phyloP scores from a whole-genome alignment of 2,329 filamentous ascomycete genomes.

The Aspergillus sp. region DNA sequence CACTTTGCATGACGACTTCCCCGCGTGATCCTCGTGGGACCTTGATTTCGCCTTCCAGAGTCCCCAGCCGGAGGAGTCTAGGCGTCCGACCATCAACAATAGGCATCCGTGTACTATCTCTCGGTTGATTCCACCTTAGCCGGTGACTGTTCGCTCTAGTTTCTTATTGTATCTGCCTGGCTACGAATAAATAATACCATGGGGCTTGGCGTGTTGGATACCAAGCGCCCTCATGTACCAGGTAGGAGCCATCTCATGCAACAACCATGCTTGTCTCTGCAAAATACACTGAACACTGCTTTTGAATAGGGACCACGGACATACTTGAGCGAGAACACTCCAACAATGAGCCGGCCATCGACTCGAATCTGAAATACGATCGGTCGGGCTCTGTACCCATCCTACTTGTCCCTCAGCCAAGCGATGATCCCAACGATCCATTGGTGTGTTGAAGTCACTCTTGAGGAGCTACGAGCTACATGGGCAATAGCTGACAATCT shows the following conservation, averaged over 20 bases:
- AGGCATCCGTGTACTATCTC: not conserved
- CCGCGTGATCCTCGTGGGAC: not conserved
- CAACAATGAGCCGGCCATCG: constrained; percentile 33
- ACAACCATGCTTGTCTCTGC: too few species aligned
- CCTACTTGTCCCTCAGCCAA: constrained; percentile 87
- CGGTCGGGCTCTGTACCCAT: constrained; percentile 66
- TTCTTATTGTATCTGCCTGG: not conserved
- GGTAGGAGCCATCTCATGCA: constrained; percentile 53
- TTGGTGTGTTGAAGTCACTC: constrained; percentile 52
- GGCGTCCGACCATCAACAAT: not conserved
- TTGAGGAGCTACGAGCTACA: not conserved
- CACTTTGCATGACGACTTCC: not conserved
- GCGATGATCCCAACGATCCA: constrained; percentile 87
- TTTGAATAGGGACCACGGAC: constrained; percentile 45
- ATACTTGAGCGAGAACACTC: constrained; percentile 63
- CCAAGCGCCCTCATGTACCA: constrained; percentile 68
- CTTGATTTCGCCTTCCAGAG: not conserved
- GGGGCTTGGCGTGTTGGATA: constrained; percentile 73
- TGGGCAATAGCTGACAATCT: not conserved
- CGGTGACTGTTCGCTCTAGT: too few species aligned
- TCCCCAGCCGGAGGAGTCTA: not conserved
- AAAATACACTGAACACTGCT: not conserved
- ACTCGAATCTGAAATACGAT: constrained; percentile 69
- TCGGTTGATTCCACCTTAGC: not conserved
- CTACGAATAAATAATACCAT: constrained; percentile 42